phyloP scores from a whole-genome alignment of 2,329 filamentous ascomycete genomes.

The Stylonectria norvegica region DNA sequence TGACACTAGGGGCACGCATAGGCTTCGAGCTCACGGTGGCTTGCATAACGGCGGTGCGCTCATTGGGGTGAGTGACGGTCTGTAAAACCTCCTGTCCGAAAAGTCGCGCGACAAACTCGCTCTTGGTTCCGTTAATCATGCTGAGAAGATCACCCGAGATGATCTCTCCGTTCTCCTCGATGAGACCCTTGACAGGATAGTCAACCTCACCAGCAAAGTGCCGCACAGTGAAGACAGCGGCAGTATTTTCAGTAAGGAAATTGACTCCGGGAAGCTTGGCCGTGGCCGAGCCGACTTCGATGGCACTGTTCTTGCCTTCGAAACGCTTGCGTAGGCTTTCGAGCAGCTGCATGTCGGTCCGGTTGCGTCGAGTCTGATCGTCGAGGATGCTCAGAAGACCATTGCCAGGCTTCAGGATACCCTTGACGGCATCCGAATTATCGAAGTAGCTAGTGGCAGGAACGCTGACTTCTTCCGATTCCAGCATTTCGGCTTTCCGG shows the following conservation, averaged over 20 bases:
- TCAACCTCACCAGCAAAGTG: constrained; percentile 97
- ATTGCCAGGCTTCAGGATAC: constrained; percentile 86
- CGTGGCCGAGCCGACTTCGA: constrained; percentile 71
- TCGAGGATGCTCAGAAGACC: constrained; percentile 91
- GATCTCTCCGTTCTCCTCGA: constrained; percentile 94
- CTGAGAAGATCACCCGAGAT: constrained; percentile 96
- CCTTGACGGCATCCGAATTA: constrained; percentile 91
- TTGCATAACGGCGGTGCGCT: constrained; percentile 88
- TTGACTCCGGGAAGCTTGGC: constrained; percentile 82
- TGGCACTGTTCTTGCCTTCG: constrained; percentile 88
- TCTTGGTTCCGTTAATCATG: constrained; percentile 83
- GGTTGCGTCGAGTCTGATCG: constrained; percentile 87
- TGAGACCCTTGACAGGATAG: constrained; percentile 78
- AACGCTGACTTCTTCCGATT: constrained; percentile 88
- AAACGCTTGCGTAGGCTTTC: constrained; percentile 92
- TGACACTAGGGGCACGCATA: constrained; percentile 86
- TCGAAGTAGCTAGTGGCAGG: constrained; percentile 95
- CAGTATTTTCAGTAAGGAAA: constrained; percentile 77
- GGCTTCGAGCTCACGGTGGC: constrained; percentile 96
- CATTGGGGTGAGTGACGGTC: constrained; percentile 88
- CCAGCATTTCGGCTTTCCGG: constrained; percentile 85
- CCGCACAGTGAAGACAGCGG: constrained; percentile 82
- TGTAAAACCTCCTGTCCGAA: constrained; percentile 96
- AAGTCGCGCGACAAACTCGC: constrained; percentile 80
- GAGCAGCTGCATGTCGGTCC: constrained; percentile 83